Evolutionary conservation across 495 filamentous ascomycete species (phyloP).

Genomic region (Trichoderma virens): DNA sequence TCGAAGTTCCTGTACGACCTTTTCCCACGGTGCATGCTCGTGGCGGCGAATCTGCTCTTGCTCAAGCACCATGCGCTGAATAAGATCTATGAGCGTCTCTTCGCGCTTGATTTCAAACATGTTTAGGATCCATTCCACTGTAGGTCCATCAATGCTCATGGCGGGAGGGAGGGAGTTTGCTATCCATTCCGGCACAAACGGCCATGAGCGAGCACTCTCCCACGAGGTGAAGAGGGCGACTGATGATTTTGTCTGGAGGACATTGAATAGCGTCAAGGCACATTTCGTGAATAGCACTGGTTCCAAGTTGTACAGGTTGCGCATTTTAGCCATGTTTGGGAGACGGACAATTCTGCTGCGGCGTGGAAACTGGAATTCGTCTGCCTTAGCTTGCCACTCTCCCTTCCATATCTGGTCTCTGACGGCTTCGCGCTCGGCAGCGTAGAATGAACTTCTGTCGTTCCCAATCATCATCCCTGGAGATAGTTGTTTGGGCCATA

Average conservation of each 20-base stretch:
- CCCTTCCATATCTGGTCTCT: conserved; percentile 13
- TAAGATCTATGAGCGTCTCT: conserved; percentile 12
- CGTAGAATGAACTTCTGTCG: background rate
- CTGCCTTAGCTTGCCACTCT: conserved; percentile 11
- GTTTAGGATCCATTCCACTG: conserved; percentile 18
- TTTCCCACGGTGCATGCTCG: conserved; percentile 16
- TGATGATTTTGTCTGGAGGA: conserved; percentile 13
- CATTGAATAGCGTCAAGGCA: conserved; percentile 19
- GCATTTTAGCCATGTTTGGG: conserved; percentile 8
- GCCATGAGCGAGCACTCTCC: conserved; percentile 19
- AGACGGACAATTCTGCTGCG: conserved; percentile 11
- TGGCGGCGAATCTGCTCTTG: conserved; percentile 13
- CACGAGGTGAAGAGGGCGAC: conserved; percentile 18
- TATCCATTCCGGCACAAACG: conserved; percentile 19
- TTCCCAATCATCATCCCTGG: conserved; percentile 17
- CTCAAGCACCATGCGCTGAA: conserved; percentile 13
- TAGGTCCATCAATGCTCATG: conserved; percentile 20
- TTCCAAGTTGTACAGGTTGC: conserved; percentile 9
- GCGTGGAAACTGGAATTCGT: conserved; percentile 16
- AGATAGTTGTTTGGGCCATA: conserved; percentile 15
- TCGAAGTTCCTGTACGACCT: conserved; percentile 16
- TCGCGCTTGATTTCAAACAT: conserved; percentile 11
- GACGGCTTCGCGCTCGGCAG: background rate
- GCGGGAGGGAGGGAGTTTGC: conserved; percentile 16
- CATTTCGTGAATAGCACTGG: conserved; percentile 17